Conservation (phyloP, 257 asterid genomes). For the Penstemon eatonii region DNA sequence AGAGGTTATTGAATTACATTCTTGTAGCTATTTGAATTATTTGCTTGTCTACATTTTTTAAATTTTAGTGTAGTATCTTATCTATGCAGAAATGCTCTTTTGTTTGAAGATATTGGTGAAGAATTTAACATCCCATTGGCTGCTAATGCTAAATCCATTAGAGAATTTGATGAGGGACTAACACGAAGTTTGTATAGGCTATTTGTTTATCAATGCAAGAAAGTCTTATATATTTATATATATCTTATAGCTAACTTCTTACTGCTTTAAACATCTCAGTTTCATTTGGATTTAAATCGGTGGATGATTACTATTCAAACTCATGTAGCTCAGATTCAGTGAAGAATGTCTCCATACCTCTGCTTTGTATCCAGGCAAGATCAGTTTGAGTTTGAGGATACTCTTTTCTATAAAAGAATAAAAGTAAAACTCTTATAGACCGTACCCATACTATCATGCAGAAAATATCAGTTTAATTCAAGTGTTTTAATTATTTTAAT, state of each 20-base stretch:
- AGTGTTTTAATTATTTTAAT: too few species aligned
- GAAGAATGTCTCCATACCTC: slow-evolving; percentile 65
- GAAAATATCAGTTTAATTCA: too few species aligned
- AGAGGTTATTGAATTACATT: slow-evolving; percentile 36
- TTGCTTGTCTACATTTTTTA: neutral
- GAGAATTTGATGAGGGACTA: slow-evolving; percentile 90
- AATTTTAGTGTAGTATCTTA: too few species aligned
- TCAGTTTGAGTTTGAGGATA: slow-evolving; percentile 21
- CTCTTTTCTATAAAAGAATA: neutral
- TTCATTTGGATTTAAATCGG: slow-evolving; percentile 96
- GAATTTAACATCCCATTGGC: slow-evolving; percentile 78
- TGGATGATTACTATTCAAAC: slow-evolving; percentile 89
- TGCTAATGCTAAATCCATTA: slow-evolving; percentile 76
- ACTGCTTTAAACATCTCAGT: slow-evolving; percentile 44
- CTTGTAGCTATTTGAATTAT: neutral
- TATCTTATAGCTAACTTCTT: slow-evolving; percentile 16
- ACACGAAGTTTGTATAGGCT: slow-evolving; percentile 65
- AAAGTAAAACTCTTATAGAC: too few species aligned
- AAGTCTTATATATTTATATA: neutral
- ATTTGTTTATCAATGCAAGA: slow-evolving; percentile 23
- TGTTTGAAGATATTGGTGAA: slow-evolving; percentile 85
- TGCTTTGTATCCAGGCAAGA: slow-evolving; percentile 94
- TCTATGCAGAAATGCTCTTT: slow-evolving; percentile 70
- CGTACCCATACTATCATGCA: too few species aligned
- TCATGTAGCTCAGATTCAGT: slow-evolving; percentile 93